phyloP scores from a whole-genome alignment of 306 rosid genomes.

The Quercus cerris region DNA sequence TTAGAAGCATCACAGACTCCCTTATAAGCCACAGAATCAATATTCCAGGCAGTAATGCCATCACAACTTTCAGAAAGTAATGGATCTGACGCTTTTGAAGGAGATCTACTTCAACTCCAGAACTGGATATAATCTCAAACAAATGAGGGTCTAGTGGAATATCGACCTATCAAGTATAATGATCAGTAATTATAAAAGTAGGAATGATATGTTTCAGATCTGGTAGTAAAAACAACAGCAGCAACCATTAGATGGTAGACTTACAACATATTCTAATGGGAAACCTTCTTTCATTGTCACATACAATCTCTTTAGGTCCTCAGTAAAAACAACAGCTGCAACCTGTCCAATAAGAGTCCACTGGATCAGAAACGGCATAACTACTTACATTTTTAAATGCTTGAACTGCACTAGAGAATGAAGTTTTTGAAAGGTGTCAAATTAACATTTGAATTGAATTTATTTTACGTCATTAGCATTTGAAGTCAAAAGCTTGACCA shows the following conservation, averaged over 20 bases:
- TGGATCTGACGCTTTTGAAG: constrained; percentile 81
- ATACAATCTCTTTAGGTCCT: constrained; percentile 77
- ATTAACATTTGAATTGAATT: not conserved
- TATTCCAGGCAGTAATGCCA: constrained; percentile 81
- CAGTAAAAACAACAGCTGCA: constrained; percentile 85
- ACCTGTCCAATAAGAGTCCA: constrained; percentile 61
- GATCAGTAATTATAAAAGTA: constrained; percentile 21
- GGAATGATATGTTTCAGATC: constrained; percentile 17
- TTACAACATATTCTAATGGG: constrained; percentile 85
- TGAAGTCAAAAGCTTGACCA: not conserved
- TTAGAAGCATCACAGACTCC: constrained; percentile 75
- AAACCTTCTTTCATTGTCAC: constrained; percentile 97
- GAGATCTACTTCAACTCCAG: constrained; percentile 96
- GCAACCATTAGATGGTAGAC: constrained; percentile 33
- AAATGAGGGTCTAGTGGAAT: constrained; percentile 90
- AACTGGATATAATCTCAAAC: constrained; percentile 79
- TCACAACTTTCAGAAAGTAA: constrained; percentile 79
- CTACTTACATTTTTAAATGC: constrained; percentile 7
- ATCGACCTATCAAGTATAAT: constrained; percentile 64
- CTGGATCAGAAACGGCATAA: constrained; percentile 29
- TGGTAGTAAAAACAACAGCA: not conserved
- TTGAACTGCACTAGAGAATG: constrained; percentile 15
- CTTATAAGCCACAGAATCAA: constrained; percentile 82
- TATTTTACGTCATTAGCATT: not conserved
- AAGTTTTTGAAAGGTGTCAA: not conserved